phyloP scores from a whole-genome alignment of 2,329 filamentous ascomycete species.

The Fonsecaea multimorphosa region DNA sequence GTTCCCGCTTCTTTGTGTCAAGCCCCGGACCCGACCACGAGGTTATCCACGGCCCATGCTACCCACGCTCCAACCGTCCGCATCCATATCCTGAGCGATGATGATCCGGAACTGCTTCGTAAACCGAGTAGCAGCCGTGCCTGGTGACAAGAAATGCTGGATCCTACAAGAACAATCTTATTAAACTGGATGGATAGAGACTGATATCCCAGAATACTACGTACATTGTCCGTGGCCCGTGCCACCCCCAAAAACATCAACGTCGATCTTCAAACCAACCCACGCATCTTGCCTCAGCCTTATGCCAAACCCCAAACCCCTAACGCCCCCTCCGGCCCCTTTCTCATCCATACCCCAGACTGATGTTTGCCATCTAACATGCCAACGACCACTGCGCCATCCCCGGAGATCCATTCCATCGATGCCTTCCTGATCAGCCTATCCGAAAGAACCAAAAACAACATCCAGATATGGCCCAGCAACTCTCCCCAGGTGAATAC shows the following conservation, averaged over 20 bases:
- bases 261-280: background rate
- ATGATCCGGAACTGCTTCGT: background rate
- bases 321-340: conserved; percentile 19
- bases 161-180: background rate
- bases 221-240: background rate
- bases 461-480: conserved; percentile 73
- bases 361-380: conserved; percentile 31
- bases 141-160: background rate
- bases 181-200: background rate
- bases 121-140: background rate
- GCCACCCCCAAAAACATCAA: background rate
- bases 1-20: background rate
- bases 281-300: background rate
- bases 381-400: conserved; percentile 28
- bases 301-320: conserved; percentile 28
- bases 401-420: conserved; percentile 34
- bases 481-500: conserved; percentile 81
- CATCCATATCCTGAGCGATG: background rate
- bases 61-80: background rate
- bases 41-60: background rate
- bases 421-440: conserved; percentile 25
- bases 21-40: background rate
- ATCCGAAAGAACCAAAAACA: conserved; percentile 59
- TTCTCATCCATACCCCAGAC: conserved; percentile 18
- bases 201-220: background rate